These are phyloP conservation scores for Apiospora koreana DNA, from an alignment of 2,329 filamentous ascomycete genomes.

Conservation along the genomic window DNA sequence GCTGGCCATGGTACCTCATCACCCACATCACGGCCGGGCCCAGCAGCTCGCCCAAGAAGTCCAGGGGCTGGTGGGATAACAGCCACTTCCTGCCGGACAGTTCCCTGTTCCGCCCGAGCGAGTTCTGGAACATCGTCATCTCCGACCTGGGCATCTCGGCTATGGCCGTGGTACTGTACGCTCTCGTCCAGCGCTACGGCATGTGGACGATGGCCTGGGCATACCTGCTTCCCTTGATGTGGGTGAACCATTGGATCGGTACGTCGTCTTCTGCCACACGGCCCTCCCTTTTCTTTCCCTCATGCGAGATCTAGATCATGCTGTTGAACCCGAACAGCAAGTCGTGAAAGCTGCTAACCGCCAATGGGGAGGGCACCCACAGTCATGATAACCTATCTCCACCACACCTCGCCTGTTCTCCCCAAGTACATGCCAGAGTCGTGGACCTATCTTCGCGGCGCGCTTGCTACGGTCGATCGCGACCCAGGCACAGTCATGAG, in stretches of 20 bases:
- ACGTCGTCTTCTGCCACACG: slow-evolving; percentile 34
- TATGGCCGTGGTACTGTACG: slow-evolving; percentile 51
- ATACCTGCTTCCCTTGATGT: slow-evolving; percentile 65
- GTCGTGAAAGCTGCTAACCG: neutral
- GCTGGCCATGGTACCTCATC: slow-evolving; percentile 64
- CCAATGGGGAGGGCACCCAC: slow-evolving; percentile 13
- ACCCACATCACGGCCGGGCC: slow-evolving; percentile 55
- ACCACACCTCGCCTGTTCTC: slow-evolving; percentile 56
- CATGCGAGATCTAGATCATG: slow-evolving; percentile 12
- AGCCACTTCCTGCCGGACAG: slow-evolving; percentile 62
- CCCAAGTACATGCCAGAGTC: slow-evolving; percentile 54
- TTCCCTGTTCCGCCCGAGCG: slow-evolving; percentile 57
- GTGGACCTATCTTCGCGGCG: slow-evolving; percentile 64
- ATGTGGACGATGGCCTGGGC: slow-evolving; percentile 55
- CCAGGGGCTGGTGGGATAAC: slow-evolving; percentile 39
- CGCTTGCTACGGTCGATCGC: slow-evolving; percentile 62
- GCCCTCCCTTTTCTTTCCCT: neutral
- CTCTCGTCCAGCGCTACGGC: slow-evolving; percentile 53
- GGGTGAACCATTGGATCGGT: slow-evolving; percentile 72
- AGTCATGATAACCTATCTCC: slow-evolving; percentile 76
- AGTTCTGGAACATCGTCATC: slow-evolving; percentile 54
- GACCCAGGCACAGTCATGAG: slow-evolving; percentile 63
- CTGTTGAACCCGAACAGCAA: neutral
- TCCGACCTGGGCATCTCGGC: slow-evolving; percentile 58
- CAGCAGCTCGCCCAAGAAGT: slow-evolving; percentile 44